Evolutionary conservation across 2,329 filamentous ascomycete genomes (phyloP).

Genomic region (Fusarium subglutinans): DNA sequence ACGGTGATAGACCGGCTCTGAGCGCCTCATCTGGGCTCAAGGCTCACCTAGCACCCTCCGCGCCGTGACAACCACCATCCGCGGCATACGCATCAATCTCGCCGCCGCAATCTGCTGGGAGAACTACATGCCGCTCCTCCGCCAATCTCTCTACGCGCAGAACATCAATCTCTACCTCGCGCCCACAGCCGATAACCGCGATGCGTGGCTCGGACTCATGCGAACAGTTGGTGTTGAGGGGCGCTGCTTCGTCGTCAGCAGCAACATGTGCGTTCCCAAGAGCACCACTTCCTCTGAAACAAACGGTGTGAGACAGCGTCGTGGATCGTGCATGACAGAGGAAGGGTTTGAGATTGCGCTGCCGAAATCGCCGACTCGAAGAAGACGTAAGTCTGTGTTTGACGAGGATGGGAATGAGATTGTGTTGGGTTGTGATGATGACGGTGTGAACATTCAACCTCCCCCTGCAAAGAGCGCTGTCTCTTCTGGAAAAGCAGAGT

Average conservation of each 20-base stretch:
- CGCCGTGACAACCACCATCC: constrained; percentile 81
- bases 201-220: constrained; percentile 86
- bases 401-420: constrained; percentile 67
- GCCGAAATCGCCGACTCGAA: constrained; percentile 44
- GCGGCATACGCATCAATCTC: constrained; percentile 80
- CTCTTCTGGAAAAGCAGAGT: constrained; percentile 49
- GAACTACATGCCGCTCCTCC: constrained; percentile 91
- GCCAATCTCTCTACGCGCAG: constrained; percentile 85
- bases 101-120: constrained; percentile 96
- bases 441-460: constrained; percentile 24
- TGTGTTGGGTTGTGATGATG: constrained; percentile 52
- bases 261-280: constrained; percentile 79
- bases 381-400: constrained; percentile 54
- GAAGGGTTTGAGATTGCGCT: constrained; percentile 60
- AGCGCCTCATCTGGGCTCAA: constrained; percentile 89
- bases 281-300: background rate
- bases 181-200: constrained; percentile 85
- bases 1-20: constrained; percentile 71
- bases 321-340: constrained; percentile 54
- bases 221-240: constrained; percentile 84
- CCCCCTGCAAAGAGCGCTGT: background rate
- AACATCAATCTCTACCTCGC: constrained; percentile 93
- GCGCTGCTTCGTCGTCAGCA: constrained; percentile 83
- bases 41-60: constrained; percentile 81
- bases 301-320: constrained; percentile 13